Percentiles rank a stretch among this genome's conserved stretches.
These are phyloP conservation scores for Syncephalastrum racemosum DNA, from an alignment of 371 early-diverging fungal genomes.

Conservation along the genomic window DNA sequence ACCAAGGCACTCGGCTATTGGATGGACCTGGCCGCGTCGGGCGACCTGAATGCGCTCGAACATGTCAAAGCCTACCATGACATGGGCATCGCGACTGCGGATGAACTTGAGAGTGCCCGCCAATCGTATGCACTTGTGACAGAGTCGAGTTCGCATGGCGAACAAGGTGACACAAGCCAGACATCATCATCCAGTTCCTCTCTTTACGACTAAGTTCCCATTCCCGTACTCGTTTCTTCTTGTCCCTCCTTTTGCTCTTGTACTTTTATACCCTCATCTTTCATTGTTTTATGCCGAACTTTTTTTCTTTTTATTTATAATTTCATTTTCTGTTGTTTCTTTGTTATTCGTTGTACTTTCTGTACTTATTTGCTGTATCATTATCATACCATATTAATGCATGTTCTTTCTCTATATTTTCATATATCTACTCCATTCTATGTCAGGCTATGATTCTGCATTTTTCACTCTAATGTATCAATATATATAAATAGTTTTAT, in stretches of 20 bases:
- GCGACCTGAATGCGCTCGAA: constrained; percentile 16
- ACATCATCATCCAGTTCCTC: neutral
- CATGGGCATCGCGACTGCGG: constrained; percentile 10
- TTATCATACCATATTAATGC: too few relatives aligned
- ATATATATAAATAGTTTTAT: too few relatives aligned
- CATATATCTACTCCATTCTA: too few relatives aligned
- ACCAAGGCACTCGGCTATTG: constrained; percentile 19
- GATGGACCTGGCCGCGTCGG: constrained; percentile 15
- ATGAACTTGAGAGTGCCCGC: constrained; percentile 6
- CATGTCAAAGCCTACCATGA: constrained; percentile 15
- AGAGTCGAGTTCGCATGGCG: too few relatives aligned
- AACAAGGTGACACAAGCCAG: too few relatives aligned
- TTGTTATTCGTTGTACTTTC: neutral
- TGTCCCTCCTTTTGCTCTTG: neutral
- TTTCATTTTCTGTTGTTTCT: constrained; percentile 3
- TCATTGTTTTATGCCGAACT: neutral
- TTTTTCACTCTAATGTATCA: too few relatives aligned
- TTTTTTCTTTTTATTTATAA: constrained; percentile 5
- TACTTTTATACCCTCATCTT: constrained; percentile 5
- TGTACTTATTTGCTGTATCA: too few relatives aligned
- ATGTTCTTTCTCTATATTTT: too few relatives aligned
- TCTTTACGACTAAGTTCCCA: neutral
- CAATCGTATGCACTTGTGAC: neutral
- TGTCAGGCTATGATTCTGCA: too few relatives aligned
- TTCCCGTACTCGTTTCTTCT: neutral